A percentile compares a stretch with the other conserved stretches of the same genome.
These are phyloP conservation scores for Phytopythium chamaehyphon DNA, from an alignment of 352 stramenopile species.

Conservation along the genomic window DNA sequence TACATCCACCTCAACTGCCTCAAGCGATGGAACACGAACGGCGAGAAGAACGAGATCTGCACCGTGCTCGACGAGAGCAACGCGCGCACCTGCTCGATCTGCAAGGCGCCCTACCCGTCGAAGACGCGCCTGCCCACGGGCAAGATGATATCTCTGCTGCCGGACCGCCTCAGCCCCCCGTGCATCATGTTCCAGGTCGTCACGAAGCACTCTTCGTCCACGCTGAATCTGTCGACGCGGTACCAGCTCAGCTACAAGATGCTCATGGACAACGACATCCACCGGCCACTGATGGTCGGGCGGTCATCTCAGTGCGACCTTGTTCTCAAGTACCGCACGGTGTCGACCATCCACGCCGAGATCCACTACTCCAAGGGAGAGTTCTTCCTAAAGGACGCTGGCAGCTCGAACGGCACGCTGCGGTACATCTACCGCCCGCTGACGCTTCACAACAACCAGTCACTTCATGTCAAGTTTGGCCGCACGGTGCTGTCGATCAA, in stretches of 20 bases:
- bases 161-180: slow-evolving; percentile 63
- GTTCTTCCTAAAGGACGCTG: slow-evolving; percentile 93
- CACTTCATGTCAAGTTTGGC: slow-evolving; percentile 84
- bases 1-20: slow-evolving; percentile 96
- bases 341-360: slow-evolving; percentile 92
- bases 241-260: slow-evolving; percentile 91
- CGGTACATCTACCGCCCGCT: slow-evolving; percentile 93
- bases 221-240: slow-evolving; percentile 76
- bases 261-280: slow-evolving; percentile 90
- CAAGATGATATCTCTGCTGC: slow-evolving; percentile 72
- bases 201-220: slow-evolving; percentile 84
- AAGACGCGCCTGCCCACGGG: slow-evolving; percentile 72
- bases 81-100: slow-evolving; percentile 82
- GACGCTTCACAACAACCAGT: slow-evolving; percentile 88
- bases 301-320: slow-evolving; percentile 93
- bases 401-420: slow-evolving; percentile 92
- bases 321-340: slow-evolving; percentile 94
- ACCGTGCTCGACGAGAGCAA: slow-evolving; percentile 82
- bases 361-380: slow-evolving; percentile 93
- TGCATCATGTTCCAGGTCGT: slow-evolving; percentile 89
- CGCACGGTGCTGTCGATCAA: slow-evolving; percentile 86
- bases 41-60: slow-evolving; percentile 88
- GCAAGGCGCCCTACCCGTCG: slow-evolving; percentile 80
- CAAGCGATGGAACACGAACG: slow-evolving; percentile 93
- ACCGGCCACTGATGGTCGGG: slow-evolving; percentile 89